Evolutionary conservation across 805 yeast species (phyloP), one percentile per base, ranked within the genome.

Genomic region (Millerago galiae): DNA sequence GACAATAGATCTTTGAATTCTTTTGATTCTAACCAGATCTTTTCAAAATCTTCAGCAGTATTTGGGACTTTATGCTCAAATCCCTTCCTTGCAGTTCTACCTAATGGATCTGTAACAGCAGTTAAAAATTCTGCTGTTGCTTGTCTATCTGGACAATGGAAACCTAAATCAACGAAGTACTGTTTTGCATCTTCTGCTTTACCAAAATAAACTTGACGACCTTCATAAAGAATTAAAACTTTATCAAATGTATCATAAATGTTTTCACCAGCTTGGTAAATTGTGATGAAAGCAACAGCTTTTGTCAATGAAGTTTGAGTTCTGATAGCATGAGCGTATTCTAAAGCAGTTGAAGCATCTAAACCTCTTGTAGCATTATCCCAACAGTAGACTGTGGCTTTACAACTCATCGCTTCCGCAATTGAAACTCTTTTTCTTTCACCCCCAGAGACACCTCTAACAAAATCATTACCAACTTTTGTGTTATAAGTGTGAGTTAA

Each of bases 351-450:
- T 10, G 93, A 83, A 4, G 93, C 74, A 63, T 85, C 95, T 46
- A 86, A 70, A 53, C 95, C 95, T 67, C 93, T 76, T 6, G 95
- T 86, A 6, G 91, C 83, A 56, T 86, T 86, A 67, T 85, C 90
- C 78, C 85, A 81, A 61, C 84, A 77, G 49, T 74, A 80, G 39
- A 82, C 67, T 38, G 75, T 66, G 26, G 87, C 82, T 25, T 81
- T 77, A 38, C 80, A 70, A 37, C 83, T 73, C 36, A 82, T 65
- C 2, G 84, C 84, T 63, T 85, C 95, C 10, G 89, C 87, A 53
- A 85, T 79, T 10, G 91, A 81, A 3, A 85, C 91, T 67, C 95
- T 76, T 63, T 84, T 83, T 51, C 95, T 69, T 65, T 85, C 93
- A 70, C 95, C 93, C 55, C 95, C 91, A 40, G 91, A 80, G 33